phyloP scores from a whole-genome alignment of 148 eudicot genomes.

The Rhododendron molle region DNA sequence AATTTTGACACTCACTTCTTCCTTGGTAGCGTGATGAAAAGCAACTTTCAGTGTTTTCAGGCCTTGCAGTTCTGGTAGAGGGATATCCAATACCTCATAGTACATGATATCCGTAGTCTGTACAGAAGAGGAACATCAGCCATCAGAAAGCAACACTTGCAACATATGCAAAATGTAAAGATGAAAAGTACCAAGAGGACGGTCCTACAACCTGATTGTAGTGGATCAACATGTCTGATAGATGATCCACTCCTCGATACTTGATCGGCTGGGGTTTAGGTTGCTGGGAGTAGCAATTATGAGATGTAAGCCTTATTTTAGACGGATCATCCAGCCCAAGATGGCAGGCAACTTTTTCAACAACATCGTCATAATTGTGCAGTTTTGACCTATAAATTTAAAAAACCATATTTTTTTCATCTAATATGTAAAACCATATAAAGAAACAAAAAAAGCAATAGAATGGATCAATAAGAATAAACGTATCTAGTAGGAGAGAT shows the following conservation, averaged over 20 bases:
- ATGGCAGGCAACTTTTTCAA: conserved; percentile 22
- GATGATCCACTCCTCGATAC: conserved; percentile 27
- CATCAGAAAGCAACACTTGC: background rate
- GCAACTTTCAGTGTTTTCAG: conserved; percentile 60
- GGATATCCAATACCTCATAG: conserved; percentile 49
- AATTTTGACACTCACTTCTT: conserved; percentile 41
- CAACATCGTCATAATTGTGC: conserved; percentile 27
- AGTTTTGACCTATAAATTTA: conserved; percentile 23
- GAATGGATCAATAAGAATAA: background rate
- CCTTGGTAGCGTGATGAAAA: conserved; percentile 53
- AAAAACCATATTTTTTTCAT: background rate
- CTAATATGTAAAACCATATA: background rate
- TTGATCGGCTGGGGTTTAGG: conserved; percentile 32
- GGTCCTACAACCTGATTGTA: conserved; percentile 24
- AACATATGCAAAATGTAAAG: background rate
- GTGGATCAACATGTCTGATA: conserved; percentile 29
- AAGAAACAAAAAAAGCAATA: background rate
- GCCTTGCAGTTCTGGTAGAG: conserved; percentile 49
- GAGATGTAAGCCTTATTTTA: conserved; percentile 25
- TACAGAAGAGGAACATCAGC: conserved; percentile 4
- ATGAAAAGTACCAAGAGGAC: background rate
- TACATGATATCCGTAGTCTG: conserved; percentile 41
- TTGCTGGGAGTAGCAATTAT: conserved; percentile 28
- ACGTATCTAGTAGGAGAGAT: background rate
- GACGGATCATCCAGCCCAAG: conserved; percentile 29